A percentile compares a stretch with the other conserved stretches of the same genome.
These are phyloP conservation scores for Trichomonas vaginalis DNA, from an alignment of 208 protist genomes.

Conservation along the genomic window DNA sequence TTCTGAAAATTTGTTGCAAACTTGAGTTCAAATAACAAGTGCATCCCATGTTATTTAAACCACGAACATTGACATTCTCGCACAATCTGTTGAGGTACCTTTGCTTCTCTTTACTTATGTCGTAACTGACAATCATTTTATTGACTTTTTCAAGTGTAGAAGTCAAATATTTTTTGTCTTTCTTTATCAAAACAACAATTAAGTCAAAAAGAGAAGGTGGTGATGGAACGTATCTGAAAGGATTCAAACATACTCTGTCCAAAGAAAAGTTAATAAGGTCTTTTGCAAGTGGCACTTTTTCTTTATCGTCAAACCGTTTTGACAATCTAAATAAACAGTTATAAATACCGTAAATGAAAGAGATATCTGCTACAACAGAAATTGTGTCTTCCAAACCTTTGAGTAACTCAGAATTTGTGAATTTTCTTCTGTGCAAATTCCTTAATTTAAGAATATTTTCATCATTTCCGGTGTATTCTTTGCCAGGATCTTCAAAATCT, in stretches of 20 bases:
- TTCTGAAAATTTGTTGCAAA: not conserved
- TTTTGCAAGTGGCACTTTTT: not conserved
- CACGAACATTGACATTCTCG: not conserved
- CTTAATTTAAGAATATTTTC: not conserved
- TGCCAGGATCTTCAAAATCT: not conserved
- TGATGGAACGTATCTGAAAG: not conserved
- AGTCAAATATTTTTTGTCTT: not conserved
- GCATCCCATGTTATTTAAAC: not conserved
- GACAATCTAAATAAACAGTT: not conserved
- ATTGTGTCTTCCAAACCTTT: not conserved
- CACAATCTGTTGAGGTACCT: not conserved
- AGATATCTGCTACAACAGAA: not conserved
- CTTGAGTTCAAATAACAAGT: constrained; percentile 8
- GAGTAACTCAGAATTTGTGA: not conserved
- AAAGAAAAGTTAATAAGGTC: not conserved
- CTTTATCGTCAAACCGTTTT: not conserved
- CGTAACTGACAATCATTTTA: not conserved
- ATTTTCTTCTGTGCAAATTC: not conserved
- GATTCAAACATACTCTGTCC: not conserved
- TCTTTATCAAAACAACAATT: not conserved
- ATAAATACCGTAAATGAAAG: not conserved
- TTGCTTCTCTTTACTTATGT: no score
- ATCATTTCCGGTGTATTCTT: not conserved
- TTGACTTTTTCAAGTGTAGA: not conserved
- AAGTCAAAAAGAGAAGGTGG: not conserved